These are phyloP conservation scores for Tranzscheliella williamsii DNA, from an alignment of 1,284 basidiomycete species.

Conservation along the genomic window DNA sequence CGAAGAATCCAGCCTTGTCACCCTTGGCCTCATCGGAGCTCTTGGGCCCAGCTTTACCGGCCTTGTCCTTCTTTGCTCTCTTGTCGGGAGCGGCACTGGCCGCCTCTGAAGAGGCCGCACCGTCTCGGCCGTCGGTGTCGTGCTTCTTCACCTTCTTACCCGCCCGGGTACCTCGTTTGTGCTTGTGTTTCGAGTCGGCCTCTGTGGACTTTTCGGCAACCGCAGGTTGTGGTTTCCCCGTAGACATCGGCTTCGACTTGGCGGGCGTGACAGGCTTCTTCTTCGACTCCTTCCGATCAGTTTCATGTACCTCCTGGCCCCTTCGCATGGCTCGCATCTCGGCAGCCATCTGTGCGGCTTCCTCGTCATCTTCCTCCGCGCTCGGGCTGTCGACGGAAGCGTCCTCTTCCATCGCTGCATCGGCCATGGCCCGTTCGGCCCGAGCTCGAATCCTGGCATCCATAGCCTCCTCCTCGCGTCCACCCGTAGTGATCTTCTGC, in stretches of 20 bases:
- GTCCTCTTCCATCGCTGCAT: neutral
- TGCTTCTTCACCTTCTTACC: constrained; percentile 29
- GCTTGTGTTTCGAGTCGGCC: constrained; percentile 3
- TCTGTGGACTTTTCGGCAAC: neutral
- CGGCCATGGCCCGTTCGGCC: neutral
- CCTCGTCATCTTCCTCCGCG: constrained; percentile 17
- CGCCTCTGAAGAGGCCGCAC: neutral
- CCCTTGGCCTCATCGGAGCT: neutral
- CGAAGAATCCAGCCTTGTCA: constrained; percentile 10
- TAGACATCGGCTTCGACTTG: too few species aligned
- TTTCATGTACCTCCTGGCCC: too few species aligned
- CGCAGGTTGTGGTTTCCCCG: too few species aligned
- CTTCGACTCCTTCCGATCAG: neutral
- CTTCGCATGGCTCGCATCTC: constrained; percentile 22
- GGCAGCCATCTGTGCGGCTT: constrained; percentile 21
- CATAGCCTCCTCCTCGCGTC: neutral
- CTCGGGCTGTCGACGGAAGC: neutral
- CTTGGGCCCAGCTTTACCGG: neutral
- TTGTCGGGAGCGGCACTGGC: neutral
- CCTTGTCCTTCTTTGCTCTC: constrained; percentile 1
- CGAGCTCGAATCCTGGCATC: neutral
- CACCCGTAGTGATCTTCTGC: too few species aligned
- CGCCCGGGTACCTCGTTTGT: constrained; percentile 20
- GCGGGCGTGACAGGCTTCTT: neutral
- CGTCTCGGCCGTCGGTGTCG: too few species aligned